A percentile compares a stretch with the other conserved stretches of the same genome.
These are phyloP conservation scores for Sporothrix pallida DNA, from an alignment of 2,329 filamentous ascomycete genomes.

Conservation along the genomic window DNA sequence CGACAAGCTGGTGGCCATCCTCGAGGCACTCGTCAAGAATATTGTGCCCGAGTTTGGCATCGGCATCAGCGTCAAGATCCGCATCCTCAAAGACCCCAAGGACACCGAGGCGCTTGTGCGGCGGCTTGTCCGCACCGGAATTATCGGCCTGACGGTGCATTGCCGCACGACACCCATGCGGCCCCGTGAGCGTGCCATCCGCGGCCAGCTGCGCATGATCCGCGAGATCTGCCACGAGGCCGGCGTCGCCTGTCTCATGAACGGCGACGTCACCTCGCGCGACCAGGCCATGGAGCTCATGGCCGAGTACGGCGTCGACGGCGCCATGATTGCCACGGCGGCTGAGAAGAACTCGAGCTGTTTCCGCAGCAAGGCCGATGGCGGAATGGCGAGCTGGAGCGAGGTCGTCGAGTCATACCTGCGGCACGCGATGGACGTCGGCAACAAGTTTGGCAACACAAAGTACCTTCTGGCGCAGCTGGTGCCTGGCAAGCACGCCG, in stretches of 20 bases:
- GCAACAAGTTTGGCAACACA: conserved; percentile 90
- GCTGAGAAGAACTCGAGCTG: conserved; percentile 91
- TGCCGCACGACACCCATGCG: conserved; percentile 97
- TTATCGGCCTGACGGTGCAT: conserved; percentile 90
- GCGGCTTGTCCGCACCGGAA: conserved; percentile 81
- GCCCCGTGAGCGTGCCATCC: conserved; percentile 83
- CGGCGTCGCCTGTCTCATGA: conserved; percentile 93
- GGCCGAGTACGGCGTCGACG: conserved; percentile 82
- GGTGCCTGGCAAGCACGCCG: conserved; percentile 76
- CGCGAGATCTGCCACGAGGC: conserved; percentile 77
- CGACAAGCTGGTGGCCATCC: conserved; percentile 80
- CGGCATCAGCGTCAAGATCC: conserved; percentile 96
- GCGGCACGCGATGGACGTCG: conserved; percentile 71
- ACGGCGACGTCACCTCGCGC: conserved; percentile 82
- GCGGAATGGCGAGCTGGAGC: conserved; percentile 74
- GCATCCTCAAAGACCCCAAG: conserved; percentile 77
- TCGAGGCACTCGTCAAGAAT: conserved; percentile 79
- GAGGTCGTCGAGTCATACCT: conserved; percentile 81
- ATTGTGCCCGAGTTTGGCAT: conserved; percentile 81
- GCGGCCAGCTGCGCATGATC: conserved; percentile 85
- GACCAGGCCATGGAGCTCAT: conserved; percentile 75
- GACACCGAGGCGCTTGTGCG: conserved; percentile 79
- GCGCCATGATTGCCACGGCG: conserved; percentile 94
- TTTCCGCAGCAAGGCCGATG: conserved; percentile 73
- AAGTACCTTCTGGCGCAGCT: conserved; percentile 89